A percentile compares a stretch with the other conserved stretches of the same genome.
Conservation (phyloP, 345 rosid species). For the Hevea brasiliensis region DNA sequence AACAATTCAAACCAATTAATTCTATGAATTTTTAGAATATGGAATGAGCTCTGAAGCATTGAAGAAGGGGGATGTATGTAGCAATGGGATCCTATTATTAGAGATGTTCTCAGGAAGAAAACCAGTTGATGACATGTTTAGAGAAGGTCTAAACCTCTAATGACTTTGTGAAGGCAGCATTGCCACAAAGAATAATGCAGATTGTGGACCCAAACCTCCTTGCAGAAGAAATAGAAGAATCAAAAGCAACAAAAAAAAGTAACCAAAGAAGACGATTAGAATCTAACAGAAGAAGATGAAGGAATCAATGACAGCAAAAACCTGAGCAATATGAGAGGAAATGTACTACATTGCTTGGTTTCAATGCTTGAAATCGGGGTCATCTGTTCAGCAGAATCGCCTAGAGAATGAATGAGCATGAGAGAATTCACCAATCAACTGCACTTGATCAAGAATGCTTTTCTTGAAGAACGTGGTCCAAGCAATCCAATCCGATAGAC, state of each 20-base stretch:
- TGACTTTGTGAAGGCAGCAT: constrained; percentile 1
- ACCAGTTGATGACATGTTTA: constrained; percentile 12
- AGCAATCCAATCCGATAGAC: too few species aligned
- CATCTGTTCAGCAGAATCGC: constrained; percentile 6
- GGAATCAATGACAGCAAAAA: neutral
- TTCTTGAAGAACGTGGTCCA: too few species aligned
- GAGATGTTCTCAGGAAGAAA: constrained; percentile 18
- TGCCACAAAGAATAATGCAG: neutral
- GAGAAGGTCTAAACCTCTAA: constrained; percentile 5
- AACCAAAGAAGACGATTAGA: neutral
- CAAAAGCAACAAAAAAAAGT: too few species aligned
- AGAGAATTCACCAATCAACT: too few species aligned
- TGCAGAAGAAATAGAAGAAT: neutral
- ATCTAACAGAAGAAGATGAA: neutral
- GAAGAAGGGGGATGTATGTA: constrained; percentile 13
- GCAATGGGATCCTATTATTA: constrained; percentile 12
- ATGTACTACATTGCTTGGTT: neutral
- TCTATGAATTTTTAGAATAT: constrained; percentile 8
- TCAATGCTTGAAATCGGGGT: constrained; percentile 7
- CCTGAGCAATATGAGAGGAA: neutral
- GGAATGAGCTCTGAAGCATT: constrained; percentile 13
- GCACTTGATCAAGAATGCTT: too few species aligned
- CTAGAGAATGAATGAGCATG: constrained; percentile 3
- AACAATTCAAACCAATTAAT: too few species aligned
- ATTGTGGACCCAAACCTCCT: constrained; percentile 11